Base-by-base conservation (phyloP, 768 basidiomycete genomes). In the Kwoniella botswanensis region DNA sequence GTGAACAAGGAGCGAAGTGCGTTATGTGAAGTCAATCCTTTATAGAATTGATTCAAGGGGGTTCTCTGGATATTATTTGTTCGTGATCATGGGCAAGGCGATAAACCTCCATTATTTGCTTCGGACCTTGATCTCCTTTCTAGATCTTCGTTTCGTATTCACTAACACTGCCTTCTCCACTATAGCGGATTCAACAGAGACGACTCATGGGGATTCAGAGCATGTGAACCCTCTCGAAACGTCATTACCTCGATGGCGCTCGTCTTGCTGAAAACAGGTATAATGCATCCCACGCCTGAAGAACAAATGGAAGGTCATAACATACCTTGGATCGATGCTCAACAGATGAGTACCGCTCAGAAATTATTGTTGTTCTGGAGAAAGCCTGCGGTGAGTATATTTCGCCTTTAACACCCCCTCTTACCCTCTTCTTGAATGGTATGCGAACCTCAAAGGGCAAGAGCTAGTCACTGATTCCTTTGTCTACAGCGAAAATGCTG, bases 231-330 rank as follows among this genome's bases (percentile, higher is more conserved):
- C 2, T 91, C 91, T 60, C 90, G 97, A 63, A 98, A 95, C 79
- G 97, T 95, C 83, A 98, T 99, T 83, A 96, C 96, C 17, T 98
- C 94, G 67, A 98, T 98, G 84, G 96, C 96, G 4, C 90, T 99
- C 10, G 96, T 98, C 66, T 87, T 98, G 1, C 89, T 99, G 81
- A 99, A 99, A 84, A 98, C 97, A 0, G 97, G 97, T 57, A 98
- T 99, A 73, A 86, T 88, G 9, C 95, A 97, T 78, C 75, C 84
- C 12, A 74, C 46, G 17, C 2, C 67, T 2, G 67, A 74, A n/a
- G 76, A 77, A 41, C 63, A 72, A 13, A 57, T 67, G 0, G 61
- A 56, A 0, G 60, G 65, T 13, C 46, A 57, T 4, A 42, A 26
- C 29, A 88, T 88, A 13, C 93, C 94, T 43, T 91, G 91, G 61